Base-by-base conservation (phyloP, 257 asterid genomes). In the Fraxinus pennsylvanica region DNA sequence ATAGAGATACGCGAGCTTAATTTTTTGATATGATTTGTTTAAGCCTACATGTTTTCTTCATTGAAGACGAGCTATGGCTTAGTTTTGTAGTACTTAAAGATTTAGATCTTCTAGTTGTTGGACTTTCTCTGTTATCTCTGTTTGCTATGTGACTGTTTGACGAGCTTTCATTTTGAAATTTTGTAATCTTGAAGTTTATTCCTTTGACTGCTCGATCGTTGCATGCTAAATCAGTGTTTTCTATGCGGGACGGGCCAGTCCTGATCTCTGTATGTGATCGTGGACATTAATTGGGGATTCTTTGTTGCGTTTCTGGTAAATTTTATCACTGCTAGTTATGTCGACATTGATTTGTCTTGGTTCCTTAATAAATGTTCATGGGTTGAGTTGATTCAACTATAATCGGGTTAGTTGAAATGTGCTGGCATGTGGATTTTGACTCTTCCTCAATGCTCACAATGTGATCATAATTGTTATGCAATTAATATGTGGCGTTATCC, bases 1-100 rank as follows among this genome's bases (percentile, higher is more conserved):
- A 52, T 63, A 78, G 86, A 83, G 91, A 84, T 86, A 85, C 75
- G 86, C 83, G 82, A 80, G 87, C 72, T 69, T 75, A 70, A 43
- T 85, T 75, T 66, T 76, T 80, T 75, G 19, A 73, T 79, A 57
- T 71, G 81, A 81, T 82, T 80, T 80, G 80, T 72, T 45, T 22
- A 61, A 76, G 76, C 5, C 5, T 32, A 9, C 41, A 19, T 36
- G 27, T 70, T 78, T 41, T 41, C 10, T 41, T 78, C 77, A 19
- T 30, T 25, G 50, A 17, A 27, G 78, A 76, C 41, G 80, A 84
- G 79, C 79, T 78, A 9, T 77, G 82, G 39, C 78, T 25, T 36
- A 76, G 74, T 67, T 61, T 33, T 71, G 74, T 35, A 73, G 76
- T 45, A 21, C 25, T 14, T 45, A 32, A 30, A 74, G 35, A 43